Evolutionary conservation across 2,329 filamentous ascomycete species (phyloP).

Genomic region (Helminthosporium solani): DNA sequence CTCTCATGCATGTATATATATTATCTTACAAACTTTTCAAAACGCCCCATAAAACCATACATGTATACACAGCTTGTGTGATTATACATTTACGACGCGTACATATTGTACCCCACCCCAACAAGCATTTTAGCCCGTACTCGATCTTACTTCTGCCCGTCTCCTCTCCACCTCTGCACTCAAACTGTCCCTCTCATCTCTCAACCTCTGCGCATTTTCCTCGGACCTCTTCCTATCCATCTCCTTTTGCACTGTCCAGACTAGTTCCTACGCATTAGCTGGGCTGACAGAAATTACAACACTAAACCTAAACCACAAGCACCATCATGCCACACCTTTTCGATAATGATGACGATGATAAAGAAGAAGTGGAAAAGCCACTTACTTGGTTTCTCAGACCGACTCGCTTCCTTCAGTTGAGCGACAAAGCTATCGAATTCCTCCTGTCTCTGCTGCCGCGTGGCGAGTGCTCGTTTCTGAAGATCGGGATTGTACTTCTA

Average conservation of each 20-base stretch:
- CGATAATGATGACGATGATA: no score
- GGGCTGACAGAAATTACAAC: no score
- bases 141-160: constrained; percentile 37
- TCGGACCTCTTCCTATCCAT: constrained; percentile 32
- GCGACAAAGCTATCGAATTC: constrained; percentile 88
- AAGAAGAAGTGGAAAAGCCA: no score
- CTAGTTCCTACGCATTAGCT: no score
- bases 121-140: constrained; percentile 29
- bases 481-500: constrained; percentile 90
- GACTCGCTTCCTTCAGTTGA: constrained; percentile 83
- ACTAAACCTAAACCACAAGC: no score
- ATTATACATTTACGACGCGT: no score
- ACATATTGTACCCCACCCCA: no score
- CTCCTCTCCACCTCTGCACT: constrained; percentile 35
- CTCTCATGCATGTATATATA: not conserved
- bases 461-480: constrained; percentile 82
- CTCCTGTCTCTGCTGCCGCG: constrained; percentile 70
- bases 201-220: constrained; percentile 25
- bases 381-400: constrained; percentile 88
- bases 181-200: constrained; percentile 34
- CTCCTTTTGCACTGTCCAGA: constrained; percentile 40
- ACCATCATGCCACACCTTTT: no score
- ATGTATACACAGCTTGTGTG: no score
- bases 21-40: constrained; percentile 1
- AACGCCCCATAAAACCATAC: no score